phyloP scores from a whole-genome alignment of 441 rosid genomes.

The Cnidoscolus chayamansa region DNA sequence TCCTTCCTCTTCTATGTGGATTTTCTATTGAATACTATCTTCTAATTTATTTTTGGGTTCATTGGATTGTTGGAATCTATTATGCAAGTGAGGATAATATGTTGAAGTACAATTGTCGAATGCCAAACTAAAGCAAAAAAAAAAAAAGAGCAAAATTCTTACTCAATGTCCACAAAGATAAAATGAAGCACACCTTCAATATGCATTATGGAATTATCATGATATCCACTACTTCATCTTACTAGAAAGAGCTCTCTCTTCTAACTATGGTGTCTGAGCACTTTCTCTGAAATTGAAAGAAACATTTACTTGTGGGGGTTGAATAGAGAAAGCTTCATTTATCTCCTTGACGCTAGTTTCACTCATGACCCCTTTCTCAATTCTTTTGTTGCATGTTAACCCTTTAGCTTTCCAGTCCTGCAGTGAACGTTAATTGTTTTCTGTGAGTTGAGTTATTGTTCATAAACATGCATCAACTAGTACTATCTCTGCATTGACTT shows the following conservation, averaged over 20 bases:
- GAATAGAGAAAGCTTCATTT: background rate
- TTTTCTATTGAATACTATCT: background rate
- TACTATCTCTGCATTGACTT: slow-evolving; percentile 16
- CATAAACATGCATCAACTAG: background rate
- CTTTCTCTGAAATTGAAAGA: background rate
- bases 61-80: background rate
- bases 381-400: background rate
- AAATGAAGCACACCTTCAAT: background rate
- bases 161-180: slow-evolving; percentile 4
- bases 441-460: slow-evolving; percentile 16
- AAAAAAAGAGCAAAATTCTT: background rate
- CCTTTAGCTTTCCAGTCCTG: background rate
- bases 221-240: background rate
- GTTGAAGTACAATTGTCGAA: background rate
- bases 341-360: background rate
- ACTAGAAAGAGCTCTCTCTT: background rate
- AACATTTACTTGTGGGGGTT: background rate
- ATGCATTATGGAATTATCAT: background rate
- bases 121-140: background rate
- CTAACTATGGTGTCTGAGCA: background rate
- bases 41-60: background rate
- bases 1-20: background rate
- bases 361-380: background rate
- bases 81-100: background rate
- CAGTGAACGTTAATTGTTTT: background rate